Base-by-base conservation (phyloP, 352 stramenopile genomes). In the Phytopythium montanum region DNA sequence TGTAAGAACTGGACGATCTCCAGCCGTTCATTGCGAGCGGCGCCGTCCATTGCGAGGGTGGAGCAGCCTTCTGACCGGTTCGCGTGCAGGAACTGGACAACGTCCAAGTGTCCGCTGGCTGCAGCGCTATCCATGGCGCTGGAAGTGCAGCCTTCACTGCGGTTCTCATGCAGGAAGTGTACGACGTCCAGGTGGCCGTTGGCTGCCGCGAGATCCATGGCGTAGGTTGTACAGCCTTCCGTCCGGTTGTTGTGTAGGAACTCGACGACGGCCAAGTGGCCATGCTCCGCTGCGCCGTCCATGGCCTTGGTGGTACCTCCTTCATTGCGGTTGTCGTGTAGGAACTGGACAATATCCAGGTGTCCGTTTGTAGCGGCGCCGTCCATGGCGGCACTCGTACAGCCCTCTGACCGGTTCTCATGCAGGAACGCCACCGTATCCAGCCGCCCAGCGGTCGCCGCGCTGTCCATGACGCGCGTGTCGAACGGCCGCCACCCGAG, bases 81-180 rank as follows among this genome's bases (percentile, higher is more conserved):
- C 2, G 41, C 19, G 42, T 75, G 71, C 41, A 79, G 53, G 50
- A 68, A 76, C 8, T 49, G 28, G 13, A 79, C 62, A 29, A 74
- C 54, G 2, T 68, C 41, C 13, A 79, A 56, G 55, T 73, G 56
- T 5, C 70, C 70, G 26, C 44, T 65, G 8, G 55, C 50, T 51
- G 70, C 67, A 14, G 70, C 70, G 56, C 44, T 50, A 61, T 79
- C 29, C 70, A 79, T 79, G 4, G 70, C 70, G 16, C 64, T 69
- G 18, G 56, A 66, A 16, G 68, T 72, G 26, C 62, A 73, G 0
- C 67, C 64, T 71, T 78, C 70, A 1, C 13, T 55, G 2, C 70
- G 70, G 12, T 69, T 9, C 26, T 68, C 55, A 60, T 79, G 71
- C 29, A 79, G 48, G 54, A 72, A 76, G 0, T 23, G 56, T 42